These are phyloP conservation scores for Fraxinus pennsylvanica DNA, from an alignment of 257 asterid genomes.

Conservation along the genomic window DNA sequence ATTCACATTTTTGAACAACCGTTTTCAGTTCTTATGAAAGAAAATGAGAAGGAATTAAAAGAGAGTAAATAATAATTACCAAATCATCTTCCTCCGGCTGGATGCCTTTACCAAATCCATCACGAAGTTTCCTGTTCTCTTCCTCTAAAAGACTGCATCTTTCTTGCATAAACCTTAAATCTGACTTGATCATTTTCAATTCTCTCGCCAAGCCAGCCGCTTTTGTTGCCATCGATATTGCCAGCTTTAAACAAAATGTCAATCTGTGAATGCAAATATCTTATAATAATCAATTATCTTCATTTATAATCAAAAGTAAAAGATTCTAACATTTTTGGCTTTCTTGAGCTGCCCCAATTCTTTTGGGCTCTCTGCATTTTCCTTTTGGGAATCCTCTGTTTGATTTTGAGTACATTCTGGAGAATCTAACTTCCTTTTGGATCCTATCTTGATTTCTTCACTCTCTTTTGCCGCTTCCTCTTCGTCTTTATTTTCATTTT, in stretches of 20 bases:
- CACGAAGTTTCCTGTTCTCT: conserved; percentile 79
- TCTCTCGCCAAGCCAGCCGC: conserved; percentile 80
- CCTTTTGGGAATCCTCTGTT: conserved; percentile 31
- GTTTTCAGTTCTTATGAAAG: not conserved
- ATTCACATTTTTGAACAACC: not conserved
- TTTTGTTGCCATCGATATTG: conserved; percentile 88
- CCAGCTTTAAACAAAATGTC: conserved; percentile 44
- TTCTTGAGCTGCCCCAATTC: conserved; percentile 62
- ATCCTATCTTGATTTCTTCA: conserved; percentile 48
- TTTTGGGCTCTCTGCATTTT: conserved; percentile 31
- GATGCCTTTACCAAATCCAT: conserved; percentile 49
- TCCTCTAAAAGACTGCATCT: conserved; percentile 74
- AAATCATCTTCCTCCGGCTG: conserved; percentile 89
- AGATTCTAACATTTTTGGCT: conserved; percentile 73
- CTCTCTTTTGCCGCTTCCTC: conserved; percentile 31
- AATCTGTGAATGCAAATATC: conserved; percentile 8
- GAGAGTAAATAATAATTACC: conserved; percentile 38
- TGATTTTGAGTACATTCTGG: conserved; percentile 43
- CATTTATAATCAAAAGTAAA: not conserved
- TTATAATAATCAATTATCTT: not conserved
- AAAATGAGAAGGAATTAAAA: not conserved
- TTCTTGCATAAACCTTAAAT: conserved; percentile 74
- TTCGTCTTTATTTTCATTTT: conserved; percentile 24
- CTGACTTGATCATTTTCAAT: conserved; percentile 70
- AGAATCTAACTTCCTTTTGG: conserved; percentile 69